Base-by-base conservation (phyloP, 148 eudicot genomes). In the Chenopodium suecicum region DNA sequence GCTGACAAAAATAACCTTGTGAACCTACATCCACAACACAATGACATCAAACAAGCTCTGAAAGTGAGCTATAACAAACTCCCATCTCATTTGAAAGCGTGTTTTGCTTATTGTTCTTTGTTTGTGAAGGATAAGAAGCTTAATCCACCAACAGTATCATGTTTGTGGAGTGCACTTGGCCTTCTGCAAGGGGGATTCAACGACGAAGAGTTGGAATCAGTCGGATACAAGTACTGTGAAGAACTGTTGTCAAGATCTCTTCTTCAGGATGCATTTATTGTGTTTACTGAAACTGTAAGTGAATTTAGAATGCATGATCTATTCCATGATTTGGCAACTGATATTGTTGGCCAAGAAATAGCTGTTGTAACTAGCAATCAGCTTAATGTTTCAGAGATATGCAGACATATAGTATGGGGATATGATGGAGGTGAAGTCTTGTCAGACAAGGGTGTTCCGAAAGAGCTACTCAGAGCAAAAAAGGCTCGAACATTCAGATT, bases 251-350 rank as follows among this genome's bases (percentile, higher is more conserved):
- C 89, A 7, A 90, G 90, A 67, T 88, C 84, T 34, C 84, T 86
- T 82, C 87, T 90, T 72, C 87, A 83, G 54, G 86, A 88, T n/a
- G 83, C 87, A 44, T 69, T 41, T 25, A 63, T 82, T 69, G 81
- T 83, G 71, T 84, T 83, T 23, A 84, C 86, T 62, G 85, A 81
- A 37, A 81, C 82, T 47, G 72, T 83, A 46, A 64, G 67, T 34
- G 76, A 82, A 7, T 87, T 87, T 69, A 89, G 80, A 78, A 87
- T 88, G 66, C 92, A 90, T 74, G 83, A 84, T 71, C 87, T 88
- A 27, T 79, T 88, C 47, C 89, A 83, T 29, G 90, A 88, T 62
- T 82, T 90, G 22, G 90, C 89, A n/a, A 73, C 72, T n/a, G 86
- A 86, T 17, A 83, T 90, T 52, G 70, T 86, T 4, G 88, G 86